Evolutionary conservation across 1,139 yeast genomes (phyloP), one percentile per base, ranked within the genome.

Genomic region (Debaryomyces psychrophilus): DNA sequence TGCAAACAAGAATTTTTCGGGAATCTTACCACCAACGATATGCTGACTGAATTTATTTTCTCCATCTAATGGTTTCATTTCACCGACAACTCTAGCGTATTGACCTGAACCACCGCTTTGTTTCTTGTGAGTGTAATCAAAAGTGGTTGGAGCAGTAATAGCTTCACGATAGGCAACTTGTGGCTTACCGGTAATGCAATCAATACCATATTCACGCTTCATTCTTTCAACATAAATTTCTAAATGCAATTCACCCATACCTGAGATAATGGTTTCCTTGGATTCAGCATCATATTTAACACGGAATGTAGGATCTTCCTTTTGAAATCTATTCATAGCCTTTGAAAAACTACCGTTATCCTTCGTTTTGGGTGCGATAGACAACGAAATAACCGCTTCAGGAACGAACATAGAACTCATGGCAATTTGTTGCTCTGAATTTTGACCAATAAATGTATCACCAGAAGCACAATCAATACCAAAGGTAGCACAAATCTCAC

Each of bases 81-180:
- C 82, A 63, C 99, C 99, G 69, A 92, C 88, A 59, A 93, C 97
- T 74, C 95, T 85, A 70, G 96, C 99, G 66, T 85, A 93, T 76
- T 93, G 99, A 73, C 99, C 99, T 55, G 99, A 96, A 80, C 99
- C 99, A 69, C 99, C 99, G 62, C 95, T 82, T 76, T 93, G 99
- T 67, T 92, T 92, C 80, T 93, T 93, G 76, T 92, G 98, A 28
- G 97, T 88, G 73, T 83, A 90, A 66, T 93, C 98, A 62, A 93
- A 92, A n/a, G 82, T 76, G 23, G 93, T 79, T 35, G 87, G 75
- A 5, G 78, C 67, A 35, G 89, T 76, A 54, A 93, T 84, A 35
- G 99, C 87, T 73, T 95, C 99, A 70, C 99, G 86, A 73, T 93
- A 95, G 20, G 99, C 90, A 41, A 95, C 99, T 75, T 92, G 97